These are phyloP conservation scores for Solanum piurae DNA, from an alignment of 257 asterid genomes.

Conservation along the genomic window DNA sequence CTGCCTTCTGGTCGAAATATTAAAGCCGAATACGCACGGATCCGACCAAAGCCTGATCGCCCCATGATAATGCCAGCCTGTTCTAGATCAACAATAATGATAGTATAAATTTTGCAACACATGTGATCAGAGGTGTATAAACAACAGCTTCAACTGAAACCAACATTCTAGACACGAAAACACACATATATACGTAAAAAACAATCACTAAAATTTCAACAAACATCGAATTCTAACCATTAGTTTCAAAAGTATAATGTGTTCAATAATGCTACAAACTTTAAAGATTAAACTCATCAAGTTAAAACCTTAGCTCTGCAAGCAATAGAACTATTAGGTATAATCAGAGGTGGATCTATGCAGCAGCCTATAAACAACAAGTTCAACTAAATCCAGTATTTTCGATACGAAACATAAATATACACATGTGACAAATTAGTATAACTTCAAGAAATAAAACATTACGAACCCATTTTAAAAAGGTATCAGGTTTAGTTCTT, in stretches of 20 bases:
- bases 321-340: not conserved
- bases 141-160: not conserved
- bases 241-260: not conserved
- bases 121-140: not conserved
- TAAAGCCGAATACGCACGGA: not conserved
- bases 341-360: not conserved
- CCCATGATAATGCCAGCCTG: conserved; percentile 58
- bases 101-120: not conserved
- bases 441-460: not conserved
- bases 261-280: not conserved
- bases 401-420: not conserved
- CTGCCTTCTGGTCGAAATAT: conserved; percentile 41
- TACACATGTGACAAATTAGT: not conserved
- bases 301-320: not conserved
- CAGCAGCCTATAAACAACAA: not conserved
- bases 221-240: not conserved
- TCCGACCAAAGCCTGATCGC: conserved; percentile 20
- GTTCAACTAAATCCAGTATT: not conserved
- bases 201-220: not conserved
- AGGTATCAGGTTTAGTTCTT: not conserved
- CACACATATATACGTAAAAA: not conserved
- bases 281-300: not conserved
- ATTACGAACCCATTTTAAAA: not conserved
- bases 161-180: not conserved
- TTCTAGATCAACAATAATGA: not conserved